phyloP scores from a whole-genome alignment of 352 stramenopile genomes.

The Phytophthora pseudosyringae region DNA sequence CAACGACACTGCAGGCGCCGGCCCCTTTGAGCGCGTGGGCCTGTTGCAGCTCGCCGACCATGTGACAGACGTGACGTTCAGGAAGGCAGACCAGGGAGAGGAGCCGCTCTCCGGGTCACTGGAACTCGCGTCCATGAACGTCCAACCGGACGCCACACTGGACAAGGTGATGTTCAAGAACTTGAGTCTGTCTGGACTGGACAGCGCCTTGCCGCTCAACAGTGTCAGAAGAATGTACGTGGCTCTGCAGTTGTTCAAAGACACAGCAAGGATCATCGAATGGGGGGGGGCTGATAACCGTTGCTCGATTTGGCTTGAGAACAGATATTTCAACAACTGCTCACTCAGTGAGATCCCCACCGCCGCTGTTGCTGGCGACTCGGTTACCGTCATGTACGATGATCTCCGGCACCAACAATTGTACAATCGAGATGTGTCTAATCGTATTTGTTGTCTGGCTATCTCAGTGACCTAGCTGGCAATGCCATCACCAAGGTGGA shows the following conservation, averaged over 20 bases:
- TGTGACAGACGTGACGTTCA: conserved; percentile 63
- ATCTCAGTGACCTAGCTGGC: conserved; percentile 43
- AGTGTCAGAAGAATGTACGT: conserved; percentile 59
- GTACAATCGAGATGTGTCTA: neutral
- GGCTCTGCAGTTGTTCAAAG: neutral
- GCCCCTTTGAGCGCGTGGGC: conserved; percentile 75
- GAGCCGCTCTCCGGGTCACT: conserved; percentile 49
- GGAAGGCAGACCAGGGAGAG: conserved; percentile 35
- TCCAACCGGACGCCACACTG: conserved; percentile 53
- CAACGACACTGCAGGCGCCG: conserved; percentile 54
- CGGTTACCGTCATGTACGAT: conserved; percentile 47
- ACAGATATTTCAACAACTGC: conserved; percentile 75
- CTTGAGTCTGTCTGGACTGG: conserved; percentile 51
- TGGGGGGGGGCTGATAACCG: conserved; percentile 8
- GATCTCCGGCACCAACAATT: neutral
- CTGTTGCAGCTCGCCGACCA: conserved; percentile 62
- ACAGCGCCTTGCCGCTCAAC: conserved; percentile 62
- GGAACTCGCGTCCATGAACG: conserved; percentile 74
- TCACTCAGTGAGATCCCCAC: conserved; percentile 65
- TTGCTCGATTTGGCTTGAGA: neutral
- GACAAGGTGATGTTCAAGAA: conserved; percentile 59
- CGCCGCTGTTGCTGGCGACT: conserved; percentile 52
- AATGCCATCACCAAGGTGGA: conserved; percentile 49
- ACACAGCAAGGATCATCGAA: neutral
- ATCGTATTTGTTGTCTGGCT: conserved; percentile 11